Percentiles rank a stretch among this genome's conserved stretches.
These are phyloP conservation scores for Hericium coralloides DNA, from an alignment of 768 basidiomycete genomes.

Conservation along the genomic window DNA sequence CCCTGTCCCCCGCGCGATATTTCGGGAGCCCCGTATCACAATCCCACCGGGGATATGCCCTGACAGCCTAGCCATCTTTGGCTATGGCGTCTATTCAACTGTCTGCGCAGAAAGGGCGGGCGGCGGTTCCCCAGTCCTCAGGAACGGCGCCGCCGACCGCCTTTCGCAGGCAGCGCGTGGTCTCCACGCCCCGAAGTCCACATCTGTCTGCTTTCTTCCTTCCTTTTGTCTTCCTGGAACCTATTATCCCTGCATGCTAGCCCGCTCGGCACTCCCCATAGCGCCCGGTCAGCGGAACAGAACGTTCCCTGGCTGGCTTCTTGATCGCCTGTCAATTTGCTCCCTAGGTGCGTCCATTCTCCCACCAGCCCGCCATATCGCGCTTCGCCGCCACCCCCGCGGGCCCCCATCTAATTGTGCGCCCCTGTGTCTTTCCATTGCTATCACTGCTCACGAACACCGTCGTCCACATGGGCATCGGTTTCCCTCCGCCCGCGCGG, in stretches of 20 bases:
- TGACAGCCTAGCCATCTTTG: no score
- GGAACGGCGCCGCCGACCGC: no score
- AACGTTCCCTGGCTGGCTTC: slow-evolving; percentile 3
- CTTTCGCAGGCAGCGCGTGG: no score
- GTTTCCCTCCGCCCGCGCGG: not conserved
- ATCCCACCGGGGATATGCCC: no score
- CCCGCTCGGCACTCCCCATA: slow-evolving; percentile 1
- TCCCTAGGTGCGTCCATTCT: slow-evolving; percentile 3
- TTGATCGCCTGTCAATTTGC: slow-evolving; percentile 7
- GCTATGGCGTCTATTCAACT: no score
- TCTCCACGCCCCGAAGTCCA: no score
- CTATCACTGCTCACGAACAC: not conserved
- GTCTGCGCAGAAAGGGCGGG: no score
- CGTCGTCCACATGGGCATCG: not conserved
- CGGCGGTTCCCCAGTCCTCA: no score
- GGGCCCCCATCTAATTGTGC: not conserved
- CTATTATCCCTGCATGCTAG: no score
- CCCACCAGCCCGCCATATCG: slow-evolving; percentile 4
- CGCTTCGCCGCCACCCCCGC: not conserved
- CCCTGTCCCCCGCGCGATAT: no score
- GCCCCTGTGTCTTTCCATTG: not conserved
- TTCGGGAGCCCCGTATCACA: no score
- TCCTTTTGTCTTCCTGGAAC: not conserved
- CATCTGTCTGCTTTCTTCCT: no score
- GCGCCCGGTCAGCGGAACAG: slow-evolving; percentile 4